A percentile compares a stretch with the other conserved stretches of the same genome.
These are phyloP conservation scores for Aureobasidium uvarum DNA, from an alignment of 2,329 filamentous ascomycete genomes.

Conservation along the genomic window DNA sequence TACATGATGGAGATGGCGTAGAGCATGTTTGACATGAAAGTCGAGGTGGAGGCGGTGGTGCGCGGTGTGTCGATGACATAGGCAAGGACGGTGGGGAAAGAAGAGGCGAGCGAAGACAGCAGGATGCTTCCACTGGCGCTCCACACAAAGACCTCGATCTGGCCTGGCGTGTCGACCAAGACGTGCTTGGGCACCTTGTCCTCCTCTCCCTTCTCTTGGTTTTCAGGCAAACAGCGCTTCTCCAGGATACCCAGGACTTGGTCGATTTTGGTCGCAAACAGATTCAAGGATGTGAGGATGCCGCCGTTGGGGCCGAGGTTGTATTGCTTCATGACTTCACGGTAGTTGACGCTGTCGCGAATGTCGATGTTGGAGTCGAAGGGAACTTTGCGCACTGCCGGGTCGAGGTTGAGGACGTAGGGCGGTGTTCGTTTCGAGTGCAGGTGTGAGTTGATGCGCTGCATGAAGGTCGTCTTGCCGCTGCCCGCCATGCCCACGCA, in stretches of 20 bases:
- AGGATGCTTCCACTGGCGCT: conserved; percentile 92
- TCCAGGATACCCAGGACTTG: conserved; percentile 87
- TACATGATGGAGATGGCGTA: conserved; percentile 98
- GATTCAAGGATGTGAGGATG: conserved; percentile 90
- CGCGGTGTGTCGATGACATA: conserved; percentile 97
- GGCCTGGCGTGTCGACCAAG: conserved; percentile 90
- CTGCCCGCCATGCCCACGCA: conserved; percentile 98
- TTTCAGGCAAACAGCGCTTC: conserved; percentile 61
- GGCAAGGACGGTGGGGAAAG: conserved; percentile 94
- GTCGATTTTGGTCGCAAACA: conserved; percentile 97
- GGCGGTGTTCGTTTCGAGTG: conserved; percentile 68
- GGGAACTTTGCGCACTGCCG: conserved; percentile 86
- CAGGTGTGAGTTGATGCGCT: conserved; percentile 90
- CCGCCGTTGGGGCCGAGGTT: conserved; percentile 96
- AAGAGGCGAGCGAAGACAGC: conserved; percentile 85
- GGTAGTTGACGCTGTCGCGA: conserved; percentile 97
- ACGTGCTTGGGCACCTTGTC: conserved; percentile 64
- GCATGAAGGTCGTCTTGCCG: conserved; percentile 99
- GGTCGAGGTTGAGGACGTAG: conserved; percentile 96
- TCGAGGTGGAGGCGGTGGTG: conserved; percentile 82
- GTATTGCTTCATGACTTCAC: conserved; percentile 99
- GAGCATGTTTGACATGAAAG: conserved; percentile 99
- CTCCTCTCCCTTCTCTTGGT: not conserved
- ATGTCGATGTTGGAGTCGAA: conserved; percentile 99
- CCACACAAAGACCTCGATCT: conserved; percentile 99